Evolutionary conservation across 306 rosid genomes (phyloP), one percentile per base, ranked within the genome.

Genomic region (Canavalia ensiformis): DNA sequence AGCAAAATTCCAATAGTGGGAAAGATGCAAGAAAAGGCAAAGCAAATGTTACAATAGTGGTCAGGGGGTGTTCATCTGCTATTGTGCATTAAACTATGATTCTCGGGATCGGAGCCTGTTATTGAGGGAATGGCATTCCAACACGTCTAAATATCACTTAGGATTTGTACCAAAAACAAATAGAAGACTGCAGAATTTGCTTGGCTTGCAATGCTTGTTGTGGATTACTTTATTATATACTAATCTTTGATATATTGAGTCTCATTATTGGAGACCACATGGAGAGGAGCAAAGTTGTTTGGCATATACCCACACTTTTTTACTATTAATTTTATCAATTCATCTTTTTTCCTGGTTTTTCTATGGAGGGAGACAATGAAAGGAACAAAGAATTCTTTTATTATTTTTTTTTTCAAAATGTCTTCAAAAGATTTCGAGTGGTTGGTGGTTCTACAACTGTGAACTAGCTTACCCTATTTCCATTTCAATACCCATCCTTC

Each of bases 191-290:
- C 42, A 67, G 42, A 85, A 46, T n/a, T 74, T 87, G 82, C 66
- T 83, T 83, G 83, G 75, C 72, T 34, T 58, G 54, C 10, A 58
- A 62, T 72, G 88, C 49, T 72, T 42, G 46, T 34, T 50, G 66
- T 50, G 76, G 87, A 82, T 83, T 60, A 41, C 49, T 54, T 60
- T 46, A 45, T 65, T 79, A 41, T 8, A 31, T 34, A 55, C 4
- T 55, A 49, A 46, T 80, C 45, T 39, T 74, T 33, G 58, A 64
- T 18, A 18, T 18, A 18, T 75, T 85, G 28, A 75, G 56, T 84
- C 76, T 71, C 77, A 88, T 86, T 76, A 83, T 89, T 73, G 89
- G 90, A 54, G 82, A 65, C 82, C 92, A 85, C 90, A 75, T 78
- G 92, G 81, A 76, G 64, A 68, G 64, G 42, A 78, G 31, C 85